A percentile compares a stretch with the other conserved stretches of the same genome.
These are phyloP conservation scores for Leucosporidium scottii DNA, from an alignment of 768 basidiomycete genomes.

Conservation along the genomic window DNA sequence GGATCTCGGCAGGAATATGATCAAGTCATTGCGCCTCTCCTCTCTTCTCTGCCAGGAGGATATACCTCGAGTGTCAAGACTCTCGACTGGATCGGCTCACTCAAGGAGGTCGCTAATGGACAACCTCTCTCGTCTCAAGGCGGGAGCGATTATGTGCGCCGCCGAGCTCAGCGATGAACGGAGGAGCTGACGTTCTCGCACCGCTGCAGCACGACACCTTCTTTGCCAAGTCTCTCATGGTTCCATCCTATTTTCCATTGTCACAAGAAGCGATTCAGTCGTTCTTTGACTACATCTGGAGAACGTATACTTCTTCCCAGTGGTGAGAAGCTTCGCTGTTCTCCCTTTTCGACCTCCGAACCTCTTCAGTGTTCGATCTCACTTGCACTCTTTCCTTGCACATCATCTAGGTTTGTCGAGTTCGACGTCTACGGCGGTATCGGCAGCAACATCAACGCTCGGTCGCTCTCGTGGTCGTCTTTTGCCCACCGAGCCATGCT, in stretches of 20 bases:
- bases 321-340: conserved; percentile 20
- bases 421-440: conserved; percentile 31
- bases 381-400: no score
- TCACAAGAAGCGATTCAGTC: conserved; percentile 1
- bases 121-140: conserved; percentile 1
- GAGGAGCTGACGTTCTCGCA: not conserved
- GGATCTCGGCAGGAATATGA: conserved; percentile 1
- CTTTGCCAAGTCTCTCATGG: conserved; percentile 34
- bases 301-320: conserved; percentile 3
- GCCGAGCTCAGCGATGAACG: not conserved
- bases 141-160: not conserved
- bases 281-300: conserved; percentile 32
- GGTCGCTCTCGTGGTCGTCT: conserved; percentile 1
- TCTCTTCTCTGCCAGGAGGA: not conserved
- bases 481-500: conserved; percentile 31
- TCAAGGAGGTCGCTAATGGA: not conserved
- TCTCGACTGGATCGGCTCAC: conserved; percentile 18
- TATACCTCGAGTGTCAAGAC: conserved; percentile 2
- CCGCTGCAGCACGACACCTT: conserved; percentile 26
- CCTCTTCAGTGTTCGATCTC: no score
- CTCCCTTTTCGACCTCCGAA: no score
- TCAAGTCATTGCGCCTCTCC: conserved; percentile 4
- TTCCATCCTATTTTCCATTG: conserved; percentile 22
- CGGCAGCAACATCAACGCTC: conserved; percentile 22
- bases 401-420: no score